These are phyloP conservation scores for Botrytis medusae DNA, from an alignment of 2,329 filamentous ascomycete species.

Conservation along the genomic window DNA sequence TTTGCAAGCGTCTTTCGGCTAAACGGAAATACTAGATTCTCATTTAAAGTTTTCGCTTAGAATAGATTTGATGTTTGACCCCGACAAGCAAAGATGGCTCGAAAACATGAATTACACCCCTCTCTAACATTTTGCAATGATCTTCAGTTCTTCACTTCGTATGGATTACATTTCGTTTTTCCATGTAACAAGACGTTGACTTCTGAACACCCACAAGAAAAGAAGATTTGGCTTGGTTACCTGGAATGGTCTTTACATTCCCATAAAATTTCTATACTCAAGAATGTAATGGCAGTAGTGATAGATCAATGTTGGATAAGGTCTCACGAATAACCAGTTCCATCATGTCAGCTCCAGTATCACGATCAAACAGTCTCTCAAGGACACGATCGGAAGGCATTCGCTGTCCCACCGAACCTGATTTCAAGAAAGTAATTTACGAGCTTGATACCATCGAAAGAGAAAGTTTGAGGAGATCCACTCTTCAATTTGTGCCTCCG, in stretches of 20 bases:
- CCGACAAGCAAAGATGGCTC: neutral
- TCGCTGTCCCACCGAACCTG: neutral
- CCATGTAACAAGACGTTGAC: neutral
- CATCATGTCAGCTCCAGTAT: neutral
- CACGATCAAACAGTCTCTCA: neutral
- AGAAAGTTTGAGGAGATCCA: neutral
- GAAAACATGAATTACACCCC: neutral
- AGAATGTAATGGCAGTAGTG: neutral
- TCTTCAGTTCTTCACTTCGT: neutral
- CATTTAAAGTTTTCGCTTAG: neutral
- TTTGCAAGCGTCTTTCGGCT: too few relatives aligned
- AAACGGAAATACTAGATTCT: neutral
- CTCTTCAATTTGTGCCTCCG: neutral
- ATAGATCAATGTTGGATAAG: neutral
- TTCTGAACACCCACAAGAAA: neutral
- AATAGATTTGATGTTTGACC: neutral
- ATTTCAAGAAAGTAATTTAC: neutral
- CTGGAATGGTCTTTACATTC: neutral
- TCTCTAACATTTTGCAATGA: neutral
- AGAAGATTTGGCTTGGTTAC: neutral
- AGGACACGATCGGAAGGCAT: neutral
- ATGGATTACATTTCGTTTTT: neutral
- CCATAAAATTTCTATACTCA: neutral
- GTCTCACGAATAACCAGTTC: neutral
- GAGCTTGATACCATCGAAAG: neutral